These are phyloP conservation scores for Paecilomyces sp. DNA, from an alignment of 2,329 filamentous ascomycete genomes.

Conservation along the genomic window DNA sequence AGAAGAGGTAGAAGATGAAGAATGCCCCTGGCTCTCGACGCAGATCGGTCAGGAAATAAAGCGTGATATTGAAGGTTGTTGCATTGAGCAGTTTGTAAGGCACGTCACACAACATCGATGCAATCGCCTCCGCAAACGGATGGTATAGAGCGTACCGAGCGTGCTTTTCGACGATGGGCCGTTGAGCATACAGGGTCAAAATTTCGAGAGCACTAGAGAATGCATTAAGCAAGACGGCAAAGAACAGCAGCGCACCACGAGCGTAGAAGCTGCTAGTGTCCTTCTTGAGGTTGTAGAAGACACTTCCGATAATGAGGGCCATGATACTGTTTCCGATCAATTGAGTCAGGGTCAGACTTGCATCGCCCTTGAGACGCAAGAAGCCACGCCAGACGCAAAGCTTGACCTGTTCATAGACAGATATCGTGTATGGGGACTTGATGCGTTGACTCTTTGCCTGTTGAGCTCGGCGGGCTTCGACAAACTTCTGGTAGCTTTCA, in stretches of 20 bases:
- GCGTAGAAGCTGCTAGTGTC: slow-evolving; percentile 66
- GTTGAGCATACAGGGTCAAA: slow-evolving; percentile 76
- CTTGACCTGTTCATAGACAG: slow-evolving; percentile 55
- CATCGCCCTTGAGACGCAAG: slow-evolving; percentile 63
- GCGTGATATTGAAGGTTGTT: slow-evolving; percentile 66
- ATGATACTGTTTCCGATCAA: slow-evolving; percentile 47
- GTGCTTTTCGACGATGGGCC: slow-evolving; percentile 89
- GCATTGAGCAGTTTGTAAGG: slow-evolving; percentile 69
- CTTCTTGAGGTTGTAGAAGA: slow-evolving; percentile 68
- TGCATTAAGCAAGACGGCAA: slow-evolving; percentile 76
- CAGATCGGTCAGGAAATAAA: slow-evolving; percentile 85
- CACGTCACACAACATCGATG: slow-evolving; percentile 78
- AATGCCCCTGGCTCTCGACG: slow-evolving; percentile 66
- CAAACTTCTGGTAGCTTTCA: neutral
- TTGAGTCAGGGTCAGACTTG: slow-evolving; percentile 44
- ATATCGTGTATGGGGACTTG: slow-evolving; percentile 72
- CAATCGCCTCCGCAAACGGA: slow-evolving; percentile 78
- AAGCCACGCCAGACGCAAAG: slow-evolving; percentile 77
- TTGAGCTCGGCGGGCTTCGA: neutral
- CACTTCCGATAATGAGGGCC: slow-evolving; percentile 62
- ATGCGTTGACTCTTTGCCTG: neutral
- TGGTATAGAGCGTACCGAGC: slow-evolving; percentile 80
- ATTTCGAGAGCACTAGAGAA: slow-evolving; percentile 74
- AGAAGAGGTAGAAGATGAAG: slow-evolving; percentile 78
- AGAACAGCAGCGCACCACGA: slow-evolving; percentile 73